Conservation (phyloP, 2,329 filamentous ascomycete species). For the Diaporthe sp. region DNA sequence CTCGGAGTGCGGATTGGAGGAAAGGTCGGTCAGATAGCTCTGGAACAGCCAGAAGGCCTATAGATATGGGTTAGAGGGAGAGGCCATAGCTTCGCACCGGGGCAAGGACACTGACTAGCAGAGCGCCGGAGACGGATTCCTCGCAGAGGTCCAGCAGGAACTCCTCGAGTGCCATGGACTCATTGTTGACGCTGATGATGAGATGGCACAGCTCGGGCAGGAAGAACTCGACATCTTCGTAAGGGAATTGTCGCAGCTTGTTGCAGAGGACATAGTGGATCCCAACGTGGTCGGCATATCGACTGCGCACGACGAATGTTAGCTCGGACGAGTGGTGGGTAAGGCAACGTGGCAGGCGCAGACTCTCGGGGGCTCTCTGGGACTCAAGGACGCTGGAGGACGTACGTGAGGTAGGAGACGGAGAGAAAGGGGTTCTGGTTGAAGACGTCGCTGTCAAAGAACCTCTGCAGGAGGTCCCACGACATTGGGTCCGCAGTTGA, state of each 20-base stretch:
- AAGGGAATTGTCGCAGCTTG: slow-evolving; percentile 89
- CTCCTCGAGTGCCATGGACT: slow-evolving; percentile 91
- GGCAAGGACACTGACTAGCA: slow-evolving; percentile 71
- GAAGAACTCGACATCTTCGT: slow-evolving; percentile 95
- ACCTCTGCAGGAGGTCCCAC: slow-evolving; percentile 90
- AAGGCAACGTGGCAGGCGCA: slow-evolving; percentile 22
- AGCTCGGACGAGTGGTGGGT: slow-evolving; percentile 31
- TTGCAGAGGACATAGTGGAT: slow-evolving; percentile 91
- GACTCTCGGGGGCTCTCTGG: slow-evolving; percentile 27
- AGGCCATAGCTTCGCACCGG: slow-evolving; percentile 9
- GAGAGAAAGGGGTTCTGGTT: slow-evolving; percentile 91
- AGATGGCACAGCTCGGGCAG: slow-evolving; percentile 89
- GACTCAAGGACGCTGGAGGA: slow-evolving; percentile 44
- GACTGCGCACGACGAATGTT: slow-evolving; percentile 61
- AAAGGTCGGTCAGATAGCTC: slow-evolving; percentile 86
- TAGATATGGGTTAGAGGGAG: slow-evolving; percentile 14
- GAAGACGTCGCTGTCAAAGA: slow-evolving; percentile 95
- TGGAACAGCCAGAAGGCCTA: slow-evolving; percentile 94
- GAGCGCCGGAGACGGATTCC: slow-evolving; percentile 86
- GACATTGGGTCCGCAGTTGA: slow-evolving; percentile 67
- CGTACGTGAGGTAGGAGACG: slow-evolving; percentile 89
- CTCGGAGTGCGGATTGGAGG: slow-evolving; percentile 79
- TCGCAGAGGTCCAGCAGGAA: slow-evolving; percentile 89
- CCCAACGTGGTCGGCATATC: slow-evolving; percentile 89
- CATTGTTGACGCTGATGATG: slow-evolving; percentile 88